These are phyloP conservation scores for Onygenales sp. DNA, from an alignment of 2,329 filamentous ascomycete species.

Conservation along the genomic window DNA sequence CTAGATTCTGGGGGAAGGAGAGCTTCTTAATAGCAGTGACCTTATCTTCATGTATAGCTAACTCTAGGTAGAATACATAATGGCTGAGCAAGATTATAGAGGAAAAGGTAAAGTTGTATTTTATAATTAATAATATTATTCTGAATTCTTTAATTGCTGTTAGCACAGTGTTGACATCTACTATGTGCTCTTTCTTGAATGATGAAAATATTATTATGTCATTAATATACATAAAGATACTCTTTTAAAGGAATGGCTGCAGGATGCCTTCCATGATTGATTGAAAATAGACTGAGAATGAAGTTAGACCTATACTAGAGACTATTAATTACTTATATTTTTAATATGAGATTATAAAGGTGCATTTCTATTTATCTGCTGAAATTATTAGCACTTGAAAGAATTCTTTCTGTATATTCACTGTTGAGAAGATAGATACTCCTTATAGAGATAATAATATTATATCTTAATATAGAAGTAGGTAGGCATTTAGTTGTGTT, in stretches of 20 bases:
- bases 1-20: background rate
- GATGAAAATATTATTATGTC: background rate
- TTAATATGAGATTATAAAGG: background rate
- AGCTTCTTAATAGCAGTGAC: background rate
- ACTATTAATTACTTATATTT: background rate
- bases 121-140: background rate
- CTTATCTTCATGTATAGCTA: background rate
- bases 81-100: background rate
- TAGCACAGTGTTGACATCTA: background rate
- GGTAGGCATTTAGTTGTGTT: background rate
- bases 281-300: constrained; percentile 1
- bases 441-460: background rate
- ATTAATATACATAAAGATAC: constrained; percentile 1
- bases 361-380: constrained; percentile 1
- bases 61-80: background rate
- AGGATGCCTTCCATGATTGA: constrained; percentile 2
- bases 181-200: background rate
- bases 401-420: constrained; percentile 1
- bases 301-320: background rate
- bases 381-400: background rate
- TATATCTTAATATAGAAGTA: background rate
- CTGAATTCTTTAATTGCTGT: background rate
- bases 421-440: background rate
- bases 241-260: background rate
- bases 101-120: background rate